Conservation (phyloP, 805 yeast genomes). For the Lipomyces japonicus region DNA sequence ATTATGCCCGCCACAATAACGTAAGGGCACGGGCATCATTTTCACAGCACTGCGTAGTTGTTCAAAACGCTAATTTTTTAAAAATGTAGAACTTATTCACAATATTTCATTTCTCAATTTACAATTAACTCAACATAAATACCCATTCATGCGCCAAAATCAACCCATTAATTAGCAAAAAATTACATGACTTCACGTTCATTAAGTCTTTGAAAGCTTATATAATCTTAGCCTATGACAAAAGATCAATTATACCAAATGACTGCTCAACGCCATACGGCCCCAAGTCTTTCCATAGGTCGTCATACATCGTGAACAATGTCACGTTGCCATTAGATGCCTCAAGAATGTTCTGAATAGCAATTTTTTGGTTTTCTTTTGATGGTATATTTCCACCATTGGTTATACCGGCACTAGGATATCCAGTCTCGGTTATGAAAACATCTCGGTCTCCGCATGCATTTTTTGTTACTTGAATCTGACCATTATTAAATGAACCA, state of each 20-base stretch:
- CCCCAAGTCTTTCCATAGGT: constrained; percentile 85
- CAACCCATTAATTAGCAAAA: neutral
- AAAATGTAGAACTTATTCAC: neutral
- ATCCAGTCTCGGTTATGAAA: constrained; percentile 86
- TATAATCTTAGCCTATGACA: constrained; percentile 22
- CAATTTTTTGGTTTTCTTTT: constrained; percentile 59
- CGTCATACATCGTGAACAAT: constrained; percentile 75
- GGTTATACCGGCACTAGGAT: constrained; percentile 85
- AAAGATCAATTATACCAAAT: constrained; percentile 53
- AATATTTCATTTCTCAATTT: neutral
- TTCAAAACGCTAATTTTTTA: neutral
- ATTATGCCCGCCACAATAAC: too few species aligned
- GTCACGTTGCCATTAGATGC: constrained; percentile 56
- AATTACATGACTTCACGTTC: neutral
- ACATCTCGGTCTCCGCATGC: constrained; percentile 58
- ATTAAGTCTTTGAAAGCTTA: neutral
- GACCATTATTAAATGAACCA: constrained; percentile 66
- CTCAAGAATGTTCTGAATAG: constrained; percentile 55
- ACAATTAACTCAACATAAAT: neutral
- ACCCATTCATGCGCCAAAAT: neutral
- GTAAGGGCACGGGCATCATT: too few species aligned
- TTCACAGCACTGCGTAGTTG: too few species aligned
- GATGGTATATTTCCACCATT: constrained; percentile 83
- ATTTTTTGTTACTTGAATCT: constrained; percentile 51
- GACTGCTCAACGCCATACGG: constrained; percentile 79